These are phyloP conservation scores for Fusarium gaditjirri DNA, from an alignment of 2,329 filamentous ascomycete species.

Conservation along the genomic window DNA sequence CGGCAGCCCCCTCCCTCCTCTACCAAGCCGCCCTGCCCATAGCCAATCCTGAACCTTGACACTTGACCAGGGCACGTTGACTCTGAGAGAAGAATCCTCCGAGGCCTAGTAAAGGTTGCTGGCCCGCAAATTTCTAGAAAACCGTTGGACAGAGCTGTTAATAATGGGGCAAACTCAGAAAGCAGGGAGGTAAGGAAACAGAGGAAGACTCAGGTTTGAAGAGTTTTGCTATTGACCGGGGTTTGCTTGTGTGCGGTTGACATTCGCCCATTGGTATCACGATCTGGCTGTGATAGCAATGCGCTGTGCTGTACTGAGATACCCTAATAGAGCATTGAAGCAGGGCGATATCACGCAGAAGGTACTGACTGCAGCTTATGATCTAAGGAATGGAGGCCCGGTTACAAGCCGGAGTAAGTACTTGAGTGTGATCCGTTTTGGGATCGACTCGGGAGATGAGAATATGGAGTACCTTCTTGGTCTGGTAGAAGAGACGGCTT, in stretches of 20 bases:
- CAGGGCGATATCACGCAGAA: constrained; percentile 31
- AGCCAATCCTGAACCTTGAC: constrained; percentile 43
- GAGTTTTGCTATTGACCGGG: constrained; percentile 44
- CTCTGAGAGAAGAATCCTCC: constrained; percentile 49
- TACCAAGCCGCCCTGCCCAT: constrained; percentile 34
- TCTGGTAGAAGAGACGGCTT: constrained; percentile 37
- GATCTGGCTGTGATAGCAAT: constrained; percentile 18
- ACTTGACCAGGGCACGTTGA: constrained; percentile 39
- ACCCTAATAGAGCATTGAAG: constrained; percentile 33
- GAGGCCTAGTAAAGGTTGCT: constrained; percentile 42
- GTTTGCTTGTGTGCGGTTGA: constrained; percentile 14
- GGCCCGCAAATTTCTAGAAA: constrained; percentile 50
- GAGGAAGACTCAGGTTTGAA: constrained; percentile 41
- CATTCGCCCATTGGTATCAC: constrained; percentile 15
- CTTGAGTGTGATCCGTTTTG: constrained; percentile 30
- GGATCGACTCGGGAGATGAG: constrained; percentile 41
- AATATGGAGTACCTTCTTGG: constrained; percentile 33
- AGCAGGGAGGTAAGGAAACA: constrained; percentile 41
- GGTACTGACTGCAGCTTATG: constrained; percentile 19
- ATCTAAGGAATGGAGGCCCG: constrained; percentile 24
- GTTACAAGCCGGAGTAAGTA: constrained; percentile 34
- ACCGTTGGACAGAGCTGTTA: constrained; percentile 38
- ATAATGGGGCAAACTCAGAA: constrained; percentile 38
- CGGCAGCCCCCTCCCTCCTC: constrained; percentile 45
- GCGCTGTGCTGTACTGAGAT: background rate